Conservation (phyloP, 2,329 filamentous ascomycete genomes). For the Ophiosphaerella narmari region DNA sequence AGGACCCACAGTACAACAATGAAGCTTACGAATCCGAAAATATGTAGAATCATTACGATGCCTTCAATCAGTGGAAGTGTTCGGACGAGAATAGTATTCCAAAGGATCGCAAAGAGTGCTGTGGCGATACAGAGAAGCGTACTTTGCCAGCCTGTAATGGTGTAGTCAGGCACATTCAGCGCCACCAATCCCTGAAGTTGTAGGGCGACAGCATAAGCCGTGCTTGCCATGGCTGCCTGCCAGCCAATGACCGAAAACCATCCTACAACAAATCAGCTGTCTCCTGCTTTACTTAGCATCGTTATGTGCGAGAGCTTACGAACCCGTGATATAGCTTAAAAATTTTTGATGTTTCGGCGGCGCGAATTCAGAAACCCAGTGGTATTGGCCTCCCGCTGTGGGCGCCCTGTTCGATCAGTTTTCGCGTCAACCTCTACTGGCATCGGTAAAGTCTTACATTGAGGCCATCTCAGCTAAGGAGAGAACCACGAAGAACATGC, state of each 20-base stretch:
- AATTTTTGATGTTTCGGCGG: slow-evolving; percentile 44
- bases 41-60: slow-evolving; percentile 50
- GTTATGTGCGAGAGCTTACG: slow-evolving; percentile 8
- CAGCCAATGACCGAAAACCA: slow-evolving; percentile 40
- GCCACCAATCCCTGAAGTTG: slow-evolving; percentile 32
- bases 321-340: slow-evolving; percentile 45
- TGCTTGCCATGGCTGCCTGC: slow-evolving; percentile 38
- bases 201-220: slow-evolving; percentile 21
- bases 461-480: slow-evolving; percentile 36
- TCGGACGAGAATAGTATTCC: slow-evolving; percentile 46
- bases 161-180: slow-evolving; percentile 45
- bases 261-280: not conserved
- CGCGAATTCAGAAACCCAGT: slow-evolving; percentile 29
- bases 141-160: slow-evolving; percentile 51
- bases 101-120: slow-evolving; percentile 22
- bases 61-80: slow-evolving; percentile 39
- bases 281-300: not conserved
- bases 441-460: slow-evolving; percentile 18
- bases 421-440: too few species aligned
- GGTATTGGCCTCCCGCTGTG: slow-evolving; percentile 23
- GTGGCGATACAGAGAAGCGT: slow-evolving; percentile 54
- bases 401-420: slow-evolving; percentile 15
- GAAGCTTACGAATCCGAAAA: slow-evolving; percentile 57
- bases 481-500: slow-evolving; percentile 14
- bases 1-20: slow-evolving; percentile 38